Percentiles rank a stretch among this genome's conserved stretches.
phyloP scores from a whole-genome alignment of 106 monocot genomes.

The Iris macrosiphon region DNA sequence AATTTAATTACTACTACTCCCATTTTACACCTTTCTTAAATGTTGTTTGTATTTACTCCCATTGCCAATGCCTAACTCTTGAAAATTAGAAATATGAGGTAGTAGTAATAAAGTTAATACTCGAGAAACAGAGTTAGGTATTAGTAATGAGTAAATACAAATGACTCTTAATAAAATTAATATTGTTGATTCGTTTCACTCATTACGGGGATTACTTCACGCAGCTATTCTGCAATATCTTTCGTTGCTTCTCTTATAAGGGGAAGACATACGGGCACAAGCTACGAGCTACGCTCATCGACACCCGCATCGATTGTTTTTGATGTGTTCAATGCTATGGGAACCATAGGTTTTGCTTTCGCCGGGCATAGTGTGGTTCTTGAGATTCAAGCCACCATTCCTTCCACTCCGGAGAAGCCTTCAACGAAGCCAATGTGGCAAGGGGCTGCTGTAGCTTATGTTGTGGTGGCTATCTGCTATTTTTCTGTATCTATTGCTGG shows the following conservation, averaged over 20 bases:
- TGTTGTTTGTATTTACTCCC: no score
- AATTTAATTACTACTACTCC: no score
- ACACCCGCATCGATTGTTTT: slow-evolving; percentile 1
- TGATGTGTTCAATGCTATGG: slow-evolving; percentile 15
- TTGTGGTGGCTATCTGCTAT: slow-evolving; percentile 20
- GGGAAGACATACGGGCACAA: background rate
- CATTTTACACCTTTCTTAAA: no score
- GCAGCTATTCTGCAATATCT: slow-evolving; percentile 8
- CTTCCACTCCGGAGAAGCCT: slow-evolving; percentile 23
- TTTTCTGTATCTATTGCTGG: slow-evolving; percentile 15
- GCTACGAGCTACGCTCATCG: background rate
- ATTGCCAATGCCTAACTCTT: no score
- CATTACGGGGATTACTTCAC: no score
- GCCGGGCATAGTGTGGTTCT: slow-evolving; percentile 28
- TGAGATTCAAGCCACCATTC: slow-evolving; percentile 32
- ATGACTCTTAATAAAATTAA: no score
- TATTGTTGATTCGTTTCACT: no score
- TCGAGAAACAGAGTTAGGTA: no score
- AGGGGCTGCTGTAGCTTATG: slow-evolving; percentile 14
- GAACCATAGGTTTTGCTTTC: slow-evolving; percentile 21
- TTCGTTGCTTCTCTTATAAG: background rate
- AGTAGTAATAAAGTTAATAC: no score
- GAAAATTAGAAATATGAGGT: no score
- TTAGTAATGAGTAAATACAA: no score
- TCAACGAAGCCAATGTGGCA: slow-evolving; percentile 27